phyloP scores from a whole-genome alignment of 129 eudicot genomes.

The Flaveria sonorensis region DNA sequence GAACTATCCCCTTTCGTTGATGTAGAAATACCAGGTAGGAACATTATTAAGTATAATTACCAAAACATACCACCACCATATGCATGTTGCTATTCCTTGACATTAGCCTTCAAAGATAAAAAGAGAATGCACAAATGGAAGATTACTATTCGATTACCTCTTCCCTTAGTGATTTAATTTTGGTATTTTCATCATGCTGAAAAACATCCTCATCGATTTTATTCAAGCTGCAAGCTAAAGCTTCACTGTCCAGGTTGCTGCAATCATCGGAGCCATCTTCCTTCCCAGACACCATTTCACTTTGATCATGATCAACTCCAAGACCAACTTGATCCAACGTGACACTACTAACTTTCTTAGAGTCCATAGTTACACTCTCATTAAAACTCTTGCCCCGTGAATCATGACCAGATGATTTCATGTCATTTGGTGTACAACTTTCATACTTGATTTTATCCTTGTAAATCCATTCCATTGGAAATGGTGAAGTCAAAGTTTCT shows the following conservation, averaged over 20 bases:
- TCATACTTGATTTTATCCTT: slow-evolving; percentile 44
- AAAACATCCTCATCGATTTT: slow-evolving; percentile 32
- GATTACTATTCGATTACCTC: slow-evolving; percentile 49
- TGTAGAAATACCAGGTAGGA: background rate
- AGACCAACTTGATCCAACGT: slow-evolving; percentile 23
- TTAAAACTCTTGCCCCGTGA: slow-evolving; percentile 19
- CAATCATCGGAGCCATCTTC: slow-evolving; percentile 31
- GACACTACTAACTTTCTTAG: slow-evolving; percentile 34
- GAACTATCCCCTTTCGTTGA: background rate
- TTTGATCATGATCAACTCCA: slow-evolving; percentile 30
- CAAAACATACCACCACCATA: background rate
- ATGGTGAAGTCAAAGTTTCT: slow-evolving; percentile 74
- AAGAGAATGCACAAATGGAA: slow-evolving; percentile 13
- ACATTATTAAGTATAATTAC: background rate
- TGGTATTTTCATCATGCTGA: slow-evolving; percentile 40
- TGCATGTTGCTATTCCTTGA: background rate
- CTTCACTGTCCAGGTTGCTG: slow-evolving; percentile 33
- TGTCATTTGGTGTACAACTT: slow-evolving; percentile 28
- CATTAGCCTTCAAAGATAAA: slow-evolving; percentile 2
- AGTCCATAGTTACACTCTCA: slow-evolving; percentile 30
- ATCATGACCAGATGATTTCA: slow-evolving; percentile 36
- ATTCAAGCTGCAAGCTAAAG: slow-evolving; percentile 19
- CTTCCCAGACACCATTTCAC: slow-evolving; percentile 21
- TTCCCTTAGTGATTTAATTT: slow-evolving; percentile 50
- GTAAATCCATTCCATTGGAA: slow-evolving; percentile 83